Percentiles rank a stretch among this genome's conserved stretches.
Evolutionary conservation across 2,329 filamentous ascomycete species (phyloP).

Genomic region (Exophiala sideris): DNA sequence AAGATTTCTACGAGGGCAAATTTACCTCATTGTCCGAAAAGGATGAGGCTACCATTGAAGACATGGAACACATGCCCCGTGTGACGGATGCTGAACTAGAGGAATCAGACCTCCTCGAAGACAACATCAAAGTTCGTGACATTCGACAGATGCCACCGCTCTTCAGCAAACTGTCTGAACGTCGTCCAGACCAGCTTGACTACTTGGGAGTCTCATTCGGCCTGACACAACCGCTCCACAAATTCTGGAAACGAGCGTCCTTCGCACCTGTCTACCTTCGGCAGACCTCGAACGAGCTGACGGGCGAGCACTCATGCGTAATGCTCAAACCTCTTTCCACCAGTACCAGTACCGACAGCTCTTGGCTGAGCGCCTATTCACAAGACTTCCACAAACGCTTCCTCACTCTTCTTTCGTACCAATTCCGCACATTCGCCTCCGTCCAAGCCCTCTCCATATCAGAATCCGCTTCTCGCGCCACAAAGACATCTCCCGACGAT

Average conservation of each 20-base stretch:
- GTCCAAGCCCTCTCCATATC: conserved; percentile 80
- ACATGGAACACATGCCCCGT: conserved; percentile 64
- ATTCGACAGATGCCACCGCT: conserved; percentile 89
- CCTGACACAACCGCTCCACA: conserved; percentile 79
- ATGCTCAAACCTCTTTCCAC: conserved; percentile 78
- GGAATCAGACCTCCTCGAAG: conserved; percentile 70
- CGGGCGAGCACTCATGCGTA: conserved; percentile 94
- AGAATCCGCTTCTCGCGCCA: conserved; percentile 65
- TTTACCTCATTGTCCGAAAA: conserved; percentile 80
- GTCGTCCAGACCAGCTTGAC: conserved; percentile 74
- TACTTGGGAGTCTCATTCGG: conserved; percentile 96
- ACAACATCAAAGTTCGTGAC: conserved; percentile 86
- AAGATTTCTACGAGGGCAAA: conserved; percentile 92
- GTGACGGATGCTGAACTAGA: conserved; percentile 80
- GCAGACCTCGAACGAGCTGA: conserved; percentile 93
- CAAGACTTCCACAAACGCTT: conserved; percentile 95
- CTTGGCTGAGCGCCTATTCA: conserved; percentile 87
- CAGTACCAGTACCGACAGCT: conserved; percentile 58
- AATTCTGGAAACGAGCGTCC: conserved; percentile 88
- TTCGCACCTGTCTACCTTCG: conserved; percentile 91
- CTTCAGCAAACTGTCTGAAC: conserved; percentile 82
- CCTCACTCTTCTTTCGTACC: conserved; percentile 81
- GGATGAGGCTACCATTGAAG: conserved; percentile 37
- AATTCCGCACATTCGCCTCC: conserved; percentile 79
- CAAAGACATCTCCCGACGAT: conserved; percentile 57